Conservation (phyloP, 371 early-diverging fungal species). For the Batkoa obscura region DNA sequence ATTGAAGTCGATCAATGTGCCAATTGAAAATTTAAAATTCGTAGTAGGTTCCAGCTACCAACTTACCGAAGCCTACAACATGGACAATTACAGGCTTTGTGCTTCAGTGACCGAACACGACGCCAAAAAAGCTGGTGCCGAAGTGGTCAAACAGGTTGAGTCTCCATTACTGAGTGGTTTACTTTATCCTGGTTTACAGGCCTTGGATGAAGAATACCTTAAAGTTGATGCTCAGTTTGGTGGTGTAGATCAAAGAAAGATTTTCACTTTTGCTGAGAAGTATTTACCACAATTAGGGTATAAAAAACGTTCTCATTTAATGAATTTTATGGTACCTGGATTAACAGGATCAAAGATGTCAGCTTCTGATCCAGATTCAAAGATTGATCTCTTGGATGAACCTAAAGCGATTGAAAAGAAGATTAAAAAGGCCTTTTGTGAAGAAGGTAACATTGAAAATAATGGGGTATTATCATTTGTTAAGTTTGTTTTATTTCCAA, state of each 20-base stretch:
- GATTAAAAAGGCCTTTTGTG: slow-evolving; percentile 95
- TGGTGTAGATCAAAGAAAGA: slow-evolving; percentile 99
- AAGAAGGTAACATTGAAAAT: slow-evolving; percentile 88
- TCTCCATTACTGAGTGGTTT: slow-evolving; percentile 86
- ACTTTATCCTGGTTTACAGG: slow-evolving; percentile 98
- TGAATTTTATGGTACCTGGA: slow-evolving; percentile 99
- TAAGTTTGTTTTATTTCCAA: slow-evolving; percentile 81
- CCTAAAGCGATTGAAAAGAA: slow-evolving; percentile 76
- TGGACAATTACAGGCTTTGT: slow-evolving; percentile 87
- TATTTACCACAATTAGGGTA: slow-evolving; percentile 93
- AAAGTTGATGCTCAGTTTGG: slow-evolving; percentile 98
- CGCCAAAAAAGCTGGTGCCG: slow-evolving; percentile 98
- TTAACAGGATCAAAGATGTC: slow-evolving; percentile 96
- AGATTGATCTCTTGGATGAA: slow-evolving; percentile 94
- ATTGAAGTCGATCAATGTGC: slow-evolving; percentile 75
- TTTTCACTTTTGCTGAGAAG: slow-evolving; percentile 96
- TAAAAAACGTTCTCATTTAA: slow-evolving; percentile 95
- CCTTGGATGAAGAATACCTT: slow-evolving; percentile 98
- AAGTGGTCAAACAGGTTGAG: slow-evolving; percentile 98
- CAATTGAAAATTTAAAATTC: slow-evolving; percentile 83
- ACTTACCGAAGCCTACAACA: slow-evolving; percentile 66
- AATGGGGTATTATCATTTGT: slow-evolving; percentile 88
- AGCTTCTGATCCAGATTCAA: slow-evolving; percentile 93
- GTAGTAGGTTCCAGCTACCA: slow-evolving; percentile 88
- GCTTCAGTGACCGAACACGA: slow-evolving; percentile 88